Percentiles rank a stretch among this genome's conserved stretches.
phyloP scores from a whole-genome alignment of 805 yeast species.

The Saccharomycopsis sp. region DNA sequence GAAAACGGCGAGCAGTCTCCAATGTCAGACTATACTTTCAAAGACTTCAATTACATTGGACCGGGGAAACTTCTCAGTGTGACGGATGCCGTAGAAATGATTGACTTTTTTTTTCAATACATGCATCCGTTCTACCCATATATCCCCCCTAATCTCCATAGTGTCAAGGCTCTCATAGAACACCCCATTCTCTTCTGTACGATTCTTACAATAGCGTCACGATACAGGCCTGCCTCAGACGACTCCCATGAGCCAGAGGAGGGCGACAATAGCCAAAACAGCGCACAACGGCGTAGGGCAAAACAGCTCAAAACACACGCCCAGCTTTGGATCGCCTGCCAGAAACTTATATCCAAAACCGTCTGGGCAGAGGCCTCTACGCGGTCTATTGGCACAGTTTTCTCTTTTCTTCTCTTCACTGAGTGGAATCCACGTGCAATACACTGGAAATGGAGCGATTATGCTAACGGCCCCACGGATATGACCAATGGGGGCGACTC shows the following conservation, averaged over 20 bases:
- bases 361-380: conserved; percentile 94
- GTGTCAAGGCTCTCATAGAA: conserved; percentile 57
- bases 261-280: conserved; percentile 1
- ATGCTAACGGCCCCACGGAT: conserved; percentile 59
- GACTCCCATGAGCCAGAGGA: conserved; percentile 27
- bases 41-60: conserved; percentile 63
- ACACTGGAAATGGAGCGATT: conserved; percentile 82
- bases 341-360: conserved; percentile 70
- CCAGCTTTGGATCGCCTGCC: conserved; percentile 78
- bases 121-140: conserved; percentile 91
- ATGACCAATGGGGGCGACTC: conserved; percentile 22
- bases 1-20: conserved; percentile 27
- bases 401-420: conserved; percentile 76
- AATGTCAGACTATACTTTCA: conserved; percentile 33
- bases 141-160: conserved; percentile 67
- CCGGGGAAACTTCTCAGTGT: conserved; percentile 51
- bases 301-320: conserved; percentile 65
- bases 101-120: conserved; percentile 59
- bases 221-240: conserved; percentile 59
- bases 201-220: conserved; percentile 68
- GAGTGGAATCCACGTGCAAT: conserved; percentile 97
- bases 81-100: conserved; percentile 49
- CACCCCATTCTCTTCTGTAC: conserved; percentile 80
- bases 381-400: conserved; percentile 77
- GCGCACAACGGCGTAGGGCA: neutral